These are phyloP conservation scores for Spergularia azorica DNA, from an alignment of 179 eudicot genomes.

Conservation along the genomic window DNA sequence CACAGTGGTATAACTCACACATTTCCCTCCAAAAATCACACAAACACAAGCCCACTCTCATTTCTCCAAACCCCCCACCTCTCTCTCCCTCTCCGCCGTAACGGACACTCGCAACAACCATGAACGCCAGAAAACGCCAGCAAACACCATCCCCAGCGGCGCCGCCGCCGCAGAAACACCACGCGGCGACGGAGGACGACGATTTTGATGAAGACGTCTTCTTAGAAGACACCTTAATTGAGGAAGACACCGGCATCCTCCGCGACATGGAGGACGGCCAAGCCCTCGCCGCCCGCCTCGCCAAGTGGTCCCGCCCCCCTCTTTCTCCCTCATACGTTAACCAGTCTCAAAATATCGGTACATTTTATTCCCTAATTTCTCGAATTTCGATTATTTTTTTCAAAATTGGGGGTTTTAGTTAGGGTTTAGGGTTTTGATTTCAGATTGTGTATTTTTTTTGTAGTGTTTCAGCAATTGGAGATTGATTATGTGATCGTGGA, in stretches of 20 bases:
- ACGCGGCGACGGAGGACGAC: conserved; percentile 67
- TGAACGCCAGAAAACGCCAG: conserved; percentile 61
- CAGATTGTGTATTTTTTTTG: neutral
- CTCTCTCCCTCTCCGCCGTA: neutral
- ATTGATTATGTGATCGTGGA: conserved; percentile 89
- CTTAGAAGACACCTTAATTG: conserved; percentile 63
- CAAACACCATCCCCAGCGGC: conserved; percentile 21
- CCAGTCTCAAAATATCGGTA: conserved; percentile 59
- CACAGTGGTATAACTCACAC: too few relatives aligned
- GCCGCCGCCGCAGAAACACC: conserved; percentile 45
- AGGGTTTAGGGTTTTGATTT: conserved; percentile 19
- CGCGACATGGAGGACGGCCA: conserved; percentile 60
- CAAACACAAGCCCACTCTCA: neutral
- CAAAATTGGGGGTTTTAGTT: conserved; percentile 22
- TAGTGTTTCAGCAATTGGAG: conserved; percentile 96
- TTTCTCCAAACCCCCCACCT: neutral
- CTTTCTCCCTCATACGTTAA: conserved; percentile 43
- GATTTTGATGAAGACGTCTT: conserved; percentile 87
- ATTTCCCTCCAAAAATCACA: neutral
- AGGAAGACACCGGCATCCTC: conserved; percentile 60
- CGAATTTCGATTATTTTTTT: neutral
- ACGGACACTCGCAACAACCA: conserved; percentile 7
- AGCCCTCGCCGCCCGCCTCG: conserved; percentile 55
- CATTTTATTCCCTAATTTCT: neutral
- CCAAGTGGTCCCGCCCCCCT: conserved; percentile 80